phyloP scores from a whole-genome alignment of 225 moss, liverwort and hornwort species.

The Lunularia cruciata region DNA sequence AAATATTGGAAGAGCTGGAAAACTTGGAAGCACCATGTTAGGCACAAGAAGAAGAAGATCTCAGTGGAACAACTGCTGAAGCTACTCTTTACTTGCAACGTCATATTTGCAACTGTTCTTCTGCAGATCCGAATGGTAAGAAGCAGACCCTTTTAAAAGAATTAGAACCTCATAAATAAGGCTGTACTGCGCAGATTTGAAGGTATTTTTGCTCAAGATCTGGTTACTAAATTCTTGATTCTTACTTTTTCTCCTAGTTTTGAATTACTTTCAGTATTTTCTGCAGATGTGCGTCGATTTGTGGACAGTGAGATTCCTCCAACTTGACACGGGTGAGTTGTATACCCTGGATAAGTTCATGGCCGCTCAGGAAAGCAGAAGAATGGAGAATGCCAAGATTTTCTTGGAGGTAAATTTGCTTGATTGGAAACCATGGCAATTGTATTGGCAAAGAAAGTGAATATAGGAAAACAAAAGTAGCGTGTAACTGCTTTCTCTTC shows the following conservation, averaged over 20 bases:
- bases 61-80: conserved; percentile 33
- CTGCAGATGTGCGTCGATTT: conserved; percentile 55
- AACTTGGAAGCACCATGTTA: conserved; percentile 71
- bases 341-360: conserved; percentile 61
- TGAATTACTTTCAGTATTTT: neutral
- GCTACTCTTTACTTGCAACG: conserved; percentile 54
- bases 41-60: conserved; percentile 52
- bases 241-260: neutral
- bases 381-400: conserved; percentile 31
- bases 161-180: no score
- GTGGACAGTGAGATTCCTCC: conserved; percentile 56
- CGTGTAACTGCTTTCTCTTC: no score
- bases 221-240: neutral
- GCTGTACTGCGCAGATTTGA: no score
- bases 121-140: conserved; percentile 65
- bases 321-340: conserved; percentile 45
- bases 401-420: conserved; percentile 41
- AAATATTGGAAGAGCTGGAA: conserved; percentile 85
- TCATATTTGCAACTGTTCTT: conserved; percentile 54
- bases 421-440: no score
- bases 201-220: neutral
- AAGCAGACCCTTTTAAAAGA: neutral
- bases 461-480: no score
- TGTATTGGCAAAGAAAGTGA: no score
- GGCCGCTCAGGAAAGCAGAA: conserved; percentile 38